Evolutionary conservation across 495 filamentous ascomycete species (phyloP).

Genomic region (Penicillium bovifimosum): DNA sequence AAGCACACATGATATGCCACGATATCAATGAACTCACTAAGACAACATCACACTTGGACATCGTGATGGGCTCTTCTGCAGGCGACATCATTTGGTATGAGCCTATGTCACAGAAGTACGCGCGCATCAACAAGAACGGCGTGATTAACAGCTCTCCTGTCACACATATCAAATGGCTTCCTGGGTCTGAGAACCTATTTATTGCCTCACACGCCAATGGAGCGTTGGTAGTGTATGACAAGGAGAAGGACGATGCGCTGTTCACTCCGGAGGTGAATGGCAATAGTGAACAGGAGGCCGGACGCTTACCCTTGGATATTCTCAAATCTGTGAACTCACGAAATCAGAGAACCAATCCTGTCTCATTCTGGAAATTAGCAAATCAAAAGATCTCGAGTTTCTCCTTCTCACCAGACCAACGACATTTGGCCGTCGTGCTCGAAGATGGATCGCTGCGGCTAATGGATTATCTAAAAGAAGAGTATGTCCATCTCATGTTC

Average conservation of each 20-base stretch:
- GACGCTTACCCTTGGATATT: conserved; percentile 50
- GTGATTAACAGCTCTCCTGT: conserved; percentile 81
- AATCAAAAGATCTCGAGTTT: conserved; percentile 85
- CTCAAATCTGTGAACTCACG: conserved; percentile 86
- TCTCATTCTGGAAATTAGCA: conserved; percentile 84
- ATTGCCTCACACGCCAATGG: conserved; percentile 91
- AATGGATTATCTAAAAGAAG: conserved; percentile 86
- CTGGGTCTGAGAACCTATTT: conserved; percentile 89
- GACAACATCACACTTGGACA: conserved; percentile 70
- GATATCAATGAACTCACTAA: conserved; percentile 86
- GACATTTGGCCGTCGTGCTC: conserved; percentile 84
- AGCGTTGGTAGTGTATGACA: conserved; percentile 92
- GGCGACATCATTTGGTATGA: conserved; percentile 99
- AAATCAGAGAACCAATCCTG: conserved; percentile 89
- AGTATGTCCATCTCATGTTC: conserved; percentile 48
- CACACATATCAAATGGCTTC: conserved; percentile 85
- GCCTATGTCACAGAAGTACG: conserved; percentile 93
- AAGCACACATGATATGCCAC: conserved; percentile 90
- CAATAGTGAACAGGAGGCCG: conserved; percentile 39
- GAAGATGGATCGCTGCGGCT: conserved; percentile 88
- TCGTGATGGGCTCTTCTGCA: conserved; percentile 92
- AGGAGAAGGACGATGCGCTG: conserved; percentile 92
- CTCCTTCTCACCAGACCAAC: conserved; percentile 79
- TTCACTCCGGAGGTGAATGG: conserved; percentile 54
- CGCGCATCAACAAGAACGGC: conserved; percentile 93